Percentiles rank a stretch among this genome's conserved stretches.
These are phyloP conservation scores for Chamaecyparis obtusa DNA, from an alignment of 75 land plant genomes.

Conservation along the genomic window DNA sequence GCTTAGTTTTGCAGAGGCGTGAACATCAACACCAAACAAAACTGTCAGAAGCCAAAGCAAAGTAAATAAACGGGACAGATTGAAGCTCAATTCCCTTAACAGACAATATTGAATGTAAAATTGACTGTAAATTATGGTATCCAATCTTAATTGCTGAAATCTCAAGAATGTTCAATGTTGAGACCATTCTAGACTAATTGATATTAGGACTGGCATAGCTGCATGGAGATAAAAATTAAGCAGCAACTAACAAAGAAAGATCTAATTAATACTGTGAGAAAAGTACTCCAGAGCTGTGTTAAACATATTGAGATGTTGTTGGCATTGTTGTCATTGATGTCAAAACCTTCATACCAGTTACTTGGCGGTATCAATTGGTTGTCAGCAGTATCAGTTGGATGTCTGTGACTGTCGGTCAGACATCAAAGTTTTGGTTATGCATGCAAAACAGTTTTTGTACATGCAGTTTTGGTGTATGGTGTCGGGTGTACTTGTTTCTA, in stretches of 20 bases:
- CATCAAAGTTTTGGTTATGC: no score
- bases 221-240: not conserved
- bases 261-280: not conserved
- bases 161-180: not conserved
- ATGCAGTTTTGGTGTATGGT: no score
- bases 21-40: not conserved
- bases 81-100: not conserved
- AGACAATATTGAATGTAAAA: not conserved
- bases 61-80: not conserved
- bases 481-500: no score
- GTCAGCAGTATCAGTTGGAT: no score
- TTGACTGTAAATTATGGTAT: not conserved
- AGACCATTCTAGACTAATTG: not conserved
- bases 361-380: no score
- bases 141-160: not conserved
- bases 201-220: not conserved
- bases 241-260: not conserved
- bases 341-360: no score
- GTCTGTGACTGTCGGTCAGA: no score
- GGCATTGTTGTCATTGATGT: no score
- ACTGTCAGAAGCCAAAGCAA: not conserved
- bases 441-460: no score
- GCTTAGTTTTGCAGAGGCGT: not conserved
- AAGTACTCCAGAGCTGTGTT: not conserved
- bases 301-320: no score